phyloP scores from a whole-genome alignment of 495 filamentous ascomycete species.

The Daldinia bambusicola region DNA sequence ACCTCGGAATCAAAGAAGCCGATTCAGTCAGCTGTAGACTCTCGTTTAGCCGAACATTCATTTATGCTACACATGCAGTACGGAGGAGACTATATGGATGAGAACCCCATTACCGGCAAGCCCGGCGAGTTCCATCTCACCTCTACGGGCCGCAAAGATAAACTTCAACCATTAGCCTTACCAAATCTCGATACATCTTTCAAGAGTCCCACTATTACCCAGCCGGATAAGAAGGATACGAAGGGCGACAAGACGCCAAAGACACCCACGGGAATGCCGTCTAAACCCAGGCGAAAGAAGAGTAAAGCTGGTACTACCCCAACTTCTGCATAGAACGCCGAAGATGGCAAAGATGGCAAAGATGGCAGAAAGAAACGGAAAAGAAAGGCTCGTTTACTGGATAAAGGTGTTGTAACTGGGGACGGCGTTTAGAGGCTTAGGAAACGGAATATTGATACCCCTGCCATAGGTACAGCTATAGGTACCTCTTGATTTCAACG shows the following conservation, averaged over 20 bases:
- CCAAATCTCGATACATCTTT: constrained; percentile 55
- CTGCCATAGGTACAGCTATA: constrained; percentile 12
- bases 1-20: constrained; percentile 46
- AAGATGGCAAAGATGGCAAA: constrained; percentile 7
- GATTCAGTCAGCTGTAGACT: constrained; percentile 52
- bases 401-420: constrained; percentile 5
- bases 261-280: constrained; percentile 54
- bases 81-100: constrained; percentile 88
- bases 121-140: constrained; percentile 87
- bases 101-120: constrained; percentile 85
- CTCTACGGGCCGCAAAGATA: constrained; percentile 64
- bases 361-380: background rate
- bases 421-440: constrained; percentile 25
- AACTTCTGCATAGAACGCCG: constrained; percentile 40
- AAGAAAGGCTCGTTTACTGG: background rate
- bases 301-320: constrained; percentile 58
- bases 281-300: constrained; percentile 67
- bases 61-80: constrained; percentile 71
- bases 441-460: constrained; percentile 35
- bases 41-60: constrained; percentile 73
- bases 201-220: constrained; percentile 41
- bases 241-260: constrained; percentile 64
- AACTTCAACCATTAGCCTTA: constrained; percentile 42
- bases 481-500: constrained; percentile 20
- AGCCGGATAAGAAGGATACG: constrained; percentile 49